Evolutionary conservation across 1,284 basidiomycete species (phyloP), one percentile per base, ranked within the genome.

Genomic region (Cutaneotrichosporon curvatum): DNA sequence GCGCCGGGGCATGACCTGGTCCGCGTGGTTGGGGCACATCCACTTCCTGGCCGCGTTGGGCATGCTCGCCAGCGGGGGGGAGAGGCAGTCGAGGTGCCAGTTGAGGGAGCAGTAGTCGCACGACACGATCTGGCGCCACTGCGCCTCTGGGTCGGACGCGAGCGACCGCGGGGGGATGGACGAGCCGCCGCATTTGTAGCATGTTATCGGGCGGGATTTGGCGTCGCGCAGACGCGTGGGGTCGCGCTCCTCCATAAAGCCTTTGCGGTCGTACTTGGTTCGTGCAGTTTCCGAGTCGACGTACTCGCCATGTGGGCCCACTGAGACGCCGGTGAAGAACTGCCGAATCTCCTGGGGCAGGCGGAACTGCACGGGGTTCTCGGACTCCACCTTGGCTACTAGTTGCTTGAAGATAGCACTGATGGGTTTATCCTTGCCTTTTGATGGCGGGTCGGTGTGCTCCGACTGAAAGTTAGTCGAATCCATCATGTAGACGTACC

Each of bases 1-100:
- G 48, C 80, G 79, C 60, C 84, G 87, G 4, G 81, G 79, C 87
- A 33, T 59, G n/a, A 85, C 77, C 53, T 83, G 81, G 52, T 94
- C 87, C 22, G 83, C 82, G 67, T 98, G 94, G 61, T 91, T 89
- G 2, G 95, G 95, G 72, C 94, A 99, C 88, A 94, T 96, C 94
- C 95, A 99, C 71, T 92, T 95, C 73, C 84, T 84, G 55, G 81
- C 81, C 47, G 85, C 81, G 21, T 84, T 79, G 4, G 95, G 95
- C 80, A 97, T 84, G 37, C 78, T 78, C 18, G 84, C 76, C 58
- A 96, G 74, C 2, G 95, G 94, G 16, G 94, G 95, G 59, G 87
- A 83, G 28, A 98, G 75, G 64, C 94, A 99, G 68, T 98, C 94
- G 46, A 97, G 79, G 68, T 99, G 94, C 88, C 94, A 99, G 69